phyloP scores from a whole-genome alignment of 441 rosid genomes.

The Iberis amara region DNA sequence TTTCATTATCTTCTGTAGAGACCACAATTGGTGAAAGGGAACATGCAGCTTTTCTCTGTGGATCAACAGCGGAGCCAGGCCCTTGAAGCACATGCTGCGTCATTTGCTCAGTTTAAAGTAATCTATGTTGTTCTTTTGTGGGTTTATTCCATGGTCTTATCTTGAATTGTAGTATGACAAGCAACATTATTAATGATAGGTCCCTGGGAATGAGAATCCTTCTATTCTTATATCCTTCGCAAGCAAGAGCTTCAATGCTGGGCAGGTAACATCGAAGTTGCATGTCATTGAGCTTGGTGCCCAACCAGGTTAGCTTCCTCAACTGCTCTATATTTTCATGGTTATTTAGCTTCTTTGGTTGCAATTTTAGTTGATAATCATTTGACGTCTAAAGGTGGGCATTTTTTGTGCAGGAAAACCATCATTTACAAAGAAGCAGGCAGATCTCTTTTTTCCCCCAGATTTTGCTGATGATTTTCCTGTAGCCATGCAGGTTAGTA shows the following conservation, averaged over 20 bases:
- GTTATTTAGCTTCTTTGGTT: background rate
- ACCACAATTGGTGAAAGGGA: conserved; percentile 90
- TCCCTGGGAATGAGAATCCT: conserved; percentile 89
- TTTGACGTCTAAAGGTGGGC: background rate
- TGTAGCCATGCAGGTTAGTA: conserved; percentile 90
- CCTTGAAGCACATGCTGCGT: conserved; percentile 97
- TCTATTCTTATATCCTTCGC: conserved; percentile 84
- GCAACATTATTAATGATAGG: conserved; percentile 35
- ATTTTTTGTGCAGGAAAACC: conserved; percentile 59
- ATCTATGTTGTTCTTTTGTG: conserved; percentile 13
- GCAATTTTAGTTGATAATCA: background rate
- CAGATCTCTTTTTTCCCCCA: conserved; percentile 95
- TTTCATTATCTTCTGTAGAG: conserved; percentile 42
- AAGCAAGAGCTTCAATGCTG: conserved; percentile 71
- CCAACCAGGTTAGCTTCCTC: conserved; percentile 65
- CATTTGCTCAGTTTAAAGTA: conserved; percentile 82
- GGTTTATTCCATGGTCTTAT: conserved; percentile 4
- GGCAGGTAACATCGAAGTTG: conserved; percentile 81
- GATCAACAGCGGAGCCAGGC: conserved; percentile 99
- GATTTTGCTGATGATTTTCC: conserved; percentile 99
- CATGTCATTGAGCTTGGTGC: conserved; percentile 97
- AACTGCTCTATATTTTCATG: conserved; percentile 9
- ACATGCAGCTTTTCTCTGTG: conserved; percentile 93
- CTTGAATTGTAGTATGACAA: conserved; percentile 20
- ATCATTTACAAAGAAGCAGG: conserved; percentile 85